Evolutionary conservation across 257 asterid genomes (phyloP).

Genomic region (Galeopsis tetrahit): DNA sequence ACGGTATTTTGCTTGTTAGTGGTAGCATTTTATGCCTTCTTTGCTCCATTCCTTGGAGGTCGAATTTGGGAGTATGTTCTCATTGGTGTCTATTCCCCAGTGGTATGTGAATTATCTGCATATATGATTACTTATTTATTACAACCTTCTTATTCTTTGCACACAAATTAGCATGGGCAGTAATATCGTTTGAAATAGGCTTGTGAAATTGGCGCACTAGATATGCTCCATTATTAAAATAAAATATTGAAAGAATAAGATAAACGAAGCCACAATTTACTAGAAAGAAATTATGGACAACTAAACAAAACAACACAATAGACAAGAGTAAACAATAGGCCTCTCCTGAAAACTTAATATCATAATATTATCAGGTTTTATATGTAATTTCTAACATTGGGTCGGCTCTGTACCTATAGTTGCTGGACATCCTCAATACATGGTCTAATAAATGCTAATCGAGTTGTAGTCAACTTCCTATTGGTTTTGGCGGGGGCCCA

Average conservation of each 20-base stretch:
- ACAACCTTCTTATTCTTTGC: conserved; percentile 22
- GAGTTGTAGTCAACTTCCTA: no score
- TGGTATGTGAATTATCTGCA: conserved; percentile 62
- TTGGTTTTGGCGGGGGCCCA: no score
- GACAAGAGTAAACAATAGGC: not conserved
- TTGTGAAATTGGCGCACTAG: not conserved
- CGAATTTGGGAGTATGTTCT: conserved; percentile 80
- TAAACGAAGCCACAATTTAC: not conserved
- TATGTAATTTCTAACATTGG: not conserved
- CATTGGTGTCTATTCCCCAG: conserved; percentile 82
- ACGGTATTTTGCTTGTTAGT: conserved; percentile 88
- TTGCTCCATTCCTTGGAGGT: conserved; percentile 96
- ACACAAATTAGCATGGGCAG: not conserved
- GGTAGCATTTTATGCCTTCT: conserved; percentile 94
- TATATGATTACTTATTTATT: conserved; percentile 7
- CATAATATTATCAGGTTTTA: not conserved
- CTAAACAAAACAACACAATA: not conserved
- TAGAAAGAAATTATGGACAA: no score
- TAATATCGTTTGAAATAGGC: not conserved
- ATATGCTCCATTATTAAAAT: conserved; percentile 3
- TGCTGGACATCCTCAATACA: not conserved
- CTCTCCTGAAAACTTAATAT: not conserved
- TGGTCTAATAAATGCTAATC: not conserved
- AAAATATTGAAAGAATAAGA: not conserved
- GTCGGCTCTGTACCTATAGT: not conserved